Base-by-base conservation (phyloP, 139 green algal genomes). In the Coccomyxa sp. region DNA sequence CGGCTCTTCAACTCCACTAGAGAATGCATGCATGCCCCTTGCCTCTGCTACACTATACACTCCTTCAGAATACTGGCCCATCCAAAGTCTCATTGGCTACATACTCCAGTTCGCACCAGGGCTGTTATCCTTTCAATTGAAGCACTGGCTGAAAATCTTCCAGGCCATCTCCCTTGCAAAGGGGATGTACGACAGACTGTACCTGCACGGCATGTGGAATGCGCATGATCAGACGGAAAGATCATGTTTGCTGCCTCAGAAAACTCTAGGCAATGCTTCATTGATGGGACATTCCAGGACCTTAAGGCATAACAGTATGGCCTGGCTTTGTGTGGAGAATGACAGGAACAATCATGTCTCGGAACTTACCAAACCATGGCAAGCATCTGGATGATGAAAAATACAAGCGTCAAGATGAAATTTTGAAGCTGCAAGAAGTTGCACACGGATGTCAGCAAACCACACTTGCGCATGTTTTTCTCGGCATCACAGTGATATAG, bases 141-240 rank as follows among this genome's bases (percentile, higher is more conserved):
- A 57, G 81, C 76, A 84, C 10, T 32, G 60, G 7, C 38, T 67
- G 25, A 85, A 58, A 28, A 85, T 85, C 17, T 81, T 85, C 57
- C 57, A 77, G 10, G 76, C 82, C 82, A 85, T 77, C 30, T 80
- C 76, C 66, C 82, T 81, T 10, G 82, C 82, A 82, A 85, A 92
- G 16, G 89, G 89, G 30, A 92, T 88, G 76, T 92, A 92, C 67
- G 75, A 86, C 51, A 90, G 67, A n/a, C 80, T 83, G 79, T 91
- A 91, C 88, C 88, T 85, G 74, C 81, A 63, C n/a, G n/a, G 66
- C 66, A 75, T 75, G 21, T 25, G 25, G 25, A 30, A 75, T 75
- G 66, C 21, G 66, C 66, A 23, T 78, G 71, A 59, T 27, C 13
- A 80, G 13, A 28, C 4, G 27, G 30, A 4, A 18, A 25, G 14